phyloP scores from a whole-genome alignment of 2,329 filamentous ascomycete species.

The Neoarthrinium moseri region DNA sequence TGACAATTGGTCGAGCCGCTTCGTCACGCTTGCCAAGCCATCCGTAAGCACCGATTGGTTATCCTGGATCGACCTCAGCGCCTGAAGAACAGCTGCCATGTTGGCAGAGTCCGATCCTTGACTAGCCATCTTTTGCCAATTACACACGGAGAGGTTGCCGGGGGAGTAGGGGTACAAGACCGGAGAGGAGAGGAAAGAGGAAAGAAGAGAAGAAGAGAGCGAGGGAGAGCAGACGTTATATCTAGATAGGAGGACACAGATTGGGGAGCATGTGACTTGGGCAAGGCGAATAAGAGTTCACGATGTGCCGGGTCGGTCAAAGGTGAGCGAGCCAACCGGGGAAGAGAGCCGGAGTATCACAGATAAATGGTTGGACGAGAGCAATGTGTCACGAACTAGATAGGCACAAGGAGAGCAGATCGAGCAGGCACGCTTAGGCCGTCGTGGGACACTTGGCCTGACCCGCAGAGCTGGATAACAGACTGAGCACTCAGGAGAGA shows the following conservation, averaged over 20 bases:
- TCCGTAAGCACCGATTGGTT: constrained; percentile 24
- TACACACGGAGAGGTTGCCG: background rate
- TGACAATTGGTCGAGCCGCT: constrained; percentile 21
- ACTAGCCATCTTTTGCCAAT: constrained; percentile 20
- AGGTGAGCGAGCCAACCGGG: background rate
- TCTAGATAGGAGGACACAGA: constrained; percentile 1
- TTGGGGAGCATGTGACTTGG: background rate
- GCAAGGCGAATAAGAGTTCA: constrained; percentile 6
- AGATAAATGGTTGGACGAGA: background rate
- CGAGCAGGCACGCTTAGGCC: background rate
- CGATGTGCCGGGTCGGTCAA: constrained; percentile 4
- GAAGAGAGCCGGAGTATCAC: background rate
- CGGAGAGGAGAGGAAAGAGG: background rate
- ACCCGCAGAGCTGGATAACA: background rate
- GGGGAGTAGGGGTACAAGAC: background rate
- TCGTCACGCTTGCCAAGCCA: constrained; percentile 26
- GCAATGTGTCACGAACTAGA: background rate
- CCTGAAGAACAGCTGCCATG: constrained; percentile 27
- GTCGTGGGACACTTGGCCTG: background rate
- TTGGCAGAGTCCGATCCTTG: constrained; percentile 18
- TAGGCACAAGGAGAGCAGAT: background rate
- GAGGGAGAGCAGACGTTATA: background rate
- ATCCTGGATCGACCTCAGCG: constrained; percentile 26
- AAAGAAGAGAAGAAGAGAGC: background rate
- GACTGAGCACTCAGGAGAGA: background rate